Conservation (phyloP, 768 basidiomycete genomes). For the Pluteus cervinus region DNA sequence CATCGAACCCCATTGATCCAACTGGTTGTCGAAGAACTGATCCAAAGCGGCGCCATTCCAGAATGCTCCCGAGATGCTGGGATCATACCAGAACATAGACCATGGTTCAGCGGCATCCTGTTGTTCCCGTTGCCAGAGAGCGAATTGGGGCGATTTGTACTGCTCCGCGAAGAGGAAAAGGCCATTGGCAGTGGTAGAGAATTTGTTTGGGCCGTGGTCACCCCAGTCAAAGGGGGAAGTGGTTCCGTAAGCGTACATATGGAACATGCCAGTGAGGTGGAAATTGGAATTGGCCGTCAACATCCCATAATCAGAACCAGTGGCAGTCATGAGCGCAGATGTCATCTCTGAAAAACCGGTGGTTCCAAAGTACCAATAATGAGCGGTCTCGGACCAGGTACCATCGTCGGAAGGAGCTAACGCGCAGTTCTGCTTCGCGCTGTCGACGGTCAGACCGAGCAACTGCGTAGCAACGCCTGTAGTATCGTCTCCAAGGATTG, state of each 20-base stretch:
- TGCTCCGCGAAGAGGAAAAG: constrained; percentile 72
- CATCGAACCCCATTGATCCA: constrained; percentile 88
- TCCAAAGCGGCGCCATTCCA: constrained; percentile 87
- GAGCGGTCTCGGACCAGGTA: constrained; percentile 89
- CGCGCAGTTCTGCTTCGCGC: constrained; percentile 76
- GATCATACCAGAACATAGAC: constrained; percentile 93
- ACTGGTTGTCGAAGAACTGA: constrained; percentile 63
- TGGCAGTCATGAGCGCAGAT: constrained; percentile 75
- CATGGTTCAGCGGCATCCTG: constrained; percentile 77
- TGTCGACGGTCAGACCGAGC: constrained; percentile 62
- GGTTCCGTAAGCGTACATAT: constrained; percentile 82
- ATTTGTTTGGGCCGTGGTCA: constrained; percentile 94
- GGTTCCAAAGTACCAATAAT: constrained; percentile 95
- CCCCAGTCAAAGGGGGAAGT: constrained; percentile 84
- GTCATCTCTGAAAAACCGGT: constrained; percentile 89
- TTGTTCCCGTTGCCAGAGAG: constrained; percentile 90
- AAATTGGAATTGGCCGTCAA: constrained; percentile 66
- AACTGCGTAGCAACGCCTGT: constrained; percentile 65
- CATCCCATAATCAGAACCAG: constrained; percentile 77
- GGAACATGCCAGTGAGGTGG: constrained; percentile 71
- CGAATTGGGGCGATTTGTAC: constrained; percentile 67
- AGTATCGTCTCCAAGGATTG: constrained; percentile 80
- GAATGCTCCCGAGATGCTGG: constrained; percentile 77
- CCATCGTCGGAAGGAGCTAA: constrained; percentile 62
- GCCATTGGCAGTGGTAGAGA: constrained; percentile 84